A percentile compares a stretch with the other conserved stretches of the same genome.
These are phyloP conservation scores for Diplodia mutila DNA, from an alignment of 2,329 filamentous ascomycete species.

Conservation along the genomic window DNA sequence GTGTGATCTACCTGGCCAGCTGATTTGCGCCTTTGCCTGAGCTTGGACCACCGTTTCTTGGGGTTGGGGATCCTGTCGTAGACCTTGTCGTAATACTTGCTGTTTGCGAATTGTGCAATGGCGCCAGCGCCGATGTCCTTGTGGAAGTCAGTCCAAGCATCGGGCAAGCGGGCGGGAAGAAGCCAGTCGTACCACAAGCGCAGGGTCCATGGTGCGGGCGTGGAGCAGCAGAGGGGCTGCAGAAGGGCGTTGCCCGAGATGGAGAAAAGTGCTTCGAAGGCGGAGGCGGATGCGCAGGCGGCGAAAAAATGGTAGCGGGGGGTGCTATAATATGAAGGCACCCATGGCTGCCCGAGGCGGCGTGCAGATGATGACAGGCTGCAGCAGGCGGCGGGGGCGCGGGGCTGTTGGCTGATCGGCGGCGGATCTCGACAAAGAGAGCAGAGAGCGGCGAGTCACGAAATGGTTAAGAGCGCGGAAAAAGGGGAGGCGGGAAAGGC, in stretches of 20 bases:
- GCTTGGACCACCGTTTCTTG: conserved; percentile 11
- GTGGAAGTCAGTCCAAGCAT: neutral
- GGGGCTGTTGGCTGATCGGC: conserved; percentile 1
- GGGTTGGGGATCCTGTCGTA: conserved; percentile 22
- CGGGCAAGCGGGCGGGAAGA: neutral
- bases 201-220: conserved; percentile 9
- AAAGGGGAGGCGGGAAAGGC: conserved; percentile 10
- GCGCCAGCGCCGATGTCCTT: conserved; percentile 25
- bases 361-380: neutral
- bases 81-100: conserved; percentile 23
- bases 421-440: neutral
- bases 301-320: neutral
- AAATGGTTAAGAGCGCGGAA: neutral
- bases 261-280: neutral
- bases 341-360: conserved; percentile 16
- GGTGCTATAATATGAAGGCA: conserved; percentile 18
- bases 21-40: conserved; percentile 22
- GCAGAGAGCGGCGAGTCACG: neutral
- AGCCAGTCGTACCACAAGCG: neutral
- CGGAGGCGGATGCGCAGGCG: neutral
- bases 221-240: neutral
- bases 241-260: neutral
- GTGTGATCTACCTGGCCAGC: conserved; percentile 11
- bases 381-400: neutral
- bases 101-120: conserved; percentile 20